Evolutionary conservation across 2,329 filamentous ascomycete species (phyloP).

Genomic region (Didymella lethalis): DNA sequence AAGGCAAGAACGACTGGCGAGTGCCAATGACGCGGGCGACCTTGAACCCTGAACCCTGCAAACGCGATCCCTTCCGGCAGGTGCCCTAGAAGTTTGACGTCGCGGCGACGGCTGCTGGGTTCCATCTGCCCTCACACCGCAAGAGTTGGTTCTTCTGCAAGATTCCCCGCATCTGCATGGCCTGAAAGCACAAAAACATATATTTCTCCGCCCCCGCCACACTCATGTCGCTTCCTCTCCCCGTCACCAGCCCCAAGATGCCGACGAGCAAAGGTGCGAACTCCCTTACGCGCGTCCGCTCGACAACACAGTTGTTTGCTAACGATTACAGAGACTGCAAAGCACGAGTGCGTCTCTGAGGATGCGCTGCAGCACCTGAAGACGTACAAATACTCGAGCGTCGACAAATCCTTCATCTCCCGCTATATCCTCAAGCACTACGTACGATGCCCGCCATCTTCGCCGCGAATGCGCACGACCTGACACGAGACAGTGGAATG

Average conservation of each 20-base stretch:
- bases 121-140: slow-evolving; percentile 21
- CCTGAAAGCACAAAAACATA: slow-evolving; percentile 29
- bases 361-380: slow-evolving; percentile 91
- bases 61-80: slow-evolving; percentile 16
- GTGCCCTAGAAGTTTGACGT: slow-evolving; percentile 22
- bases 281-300: slow-evolving; percentile 13
- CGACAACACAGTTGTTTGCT: slow-evolving; percentile 6
- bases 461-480: slow-evolving; percentile 20
- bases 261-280: slow-evolving; percentile 47
- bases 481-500: slow-evolving; percentile 81
- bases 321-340: slow-evolving; percentile 61
- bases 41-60: slow-evolving; percentile 15
- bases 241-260: slow-evolving; percentile 50
- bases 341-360: slow-evolving; percentile 79
- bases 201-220: slow-evolving; percentile 35
- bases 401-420: slow-evolving; percentile 94
- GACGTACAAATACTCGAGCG: slow-evolving; percentile 95
- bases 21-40: slow-evolving; percentile 17
- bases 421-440: slow-evolving; percentile 94
- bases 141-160: slow-evolving; percentile 20
- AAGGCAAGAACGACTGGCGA: slow-evolving; percentile 8
- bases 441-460: slow-evolving; percentile 63
- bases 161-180: slow-evolving; percentile 24
- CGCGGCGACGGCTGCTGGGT: slow-evolving; percentile 15
- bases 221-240: slow-evolving; percentile 49